phyloP scores from a whole-genome alignment of 2,329 filamentous ascomycete species.

The Diplodia scrobiculata region DNA sequence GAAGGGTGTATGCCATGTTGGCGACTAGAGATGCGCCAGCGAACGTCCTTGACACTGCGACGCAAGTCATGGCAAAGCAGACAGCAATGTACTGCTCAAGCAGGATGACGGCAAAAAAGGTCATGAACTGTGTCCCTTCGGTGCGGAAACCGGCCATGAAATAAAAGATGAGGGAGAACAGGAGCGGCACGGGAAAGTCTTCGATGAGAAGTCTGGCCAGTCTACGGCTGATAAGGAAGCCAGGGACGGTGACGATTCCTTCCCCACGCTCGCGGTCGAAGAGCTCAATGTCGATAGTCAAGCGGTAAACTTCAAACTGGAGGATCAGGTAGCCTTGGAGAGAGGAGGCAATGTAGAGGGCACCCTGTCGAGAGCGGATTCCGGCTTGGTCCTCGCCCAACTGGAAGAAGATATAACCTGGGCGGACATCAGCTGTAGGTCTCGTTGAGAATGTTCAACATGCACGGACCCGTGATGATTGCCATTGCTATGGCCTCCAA shows the following conservation, averaged over 20 bases:
- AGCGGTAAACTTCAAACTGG: constrained; percentile 73
- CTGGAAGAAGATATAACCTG: constrained; percentile 61
- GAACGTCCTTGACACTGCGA: constrained; percentile 67
- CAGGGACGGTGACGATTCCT: constrained; percentile 68
- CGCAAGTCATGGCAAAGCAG: constrained; percentile 68
- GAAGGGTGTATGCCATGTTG: constrained; percentile 71
- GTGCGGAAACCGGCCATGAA: constrained; percentile 75
- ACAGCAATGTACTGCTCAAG: constrained; percentile 74
- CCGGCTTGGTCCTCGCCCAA: constrained; percentile 67
- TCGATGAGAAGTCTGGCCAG: constrained; percentile 70
- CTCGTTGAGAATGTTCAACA: constrained; percentile 39
- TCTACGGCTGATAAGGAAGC: constrained; percentile 70
- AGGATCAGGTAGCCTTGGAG: constrained; percentile 77
- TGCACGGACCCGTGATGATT: constrained; percentile 63
- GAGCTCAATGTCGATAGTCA: constrained; percentile 72
- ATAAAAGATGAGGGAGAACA: constrained; percentile 72
- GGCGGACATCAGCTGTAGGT: background rate
- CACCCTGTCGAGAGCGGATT: constrained; percentile 72
- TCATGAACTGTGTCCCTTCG: constrained; percentile 66
- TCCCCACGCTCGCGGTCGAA: constrained; percentile 77
- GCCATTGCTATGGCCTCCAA: constrained; percentile 71
- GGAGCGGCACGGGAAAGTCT: constrained; percentile 70
- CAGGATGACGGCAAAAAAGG: constrained; percentile 68
- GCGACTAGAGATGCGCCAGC: constrained; percentile 70
- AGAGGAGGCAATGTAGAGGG: constrained; percentile 69